These are phyloP conservation scores for Fagopyrum tataricum DNA, from an alignment of 148 eudicot species.

Conservation along the genomic window DNA sequence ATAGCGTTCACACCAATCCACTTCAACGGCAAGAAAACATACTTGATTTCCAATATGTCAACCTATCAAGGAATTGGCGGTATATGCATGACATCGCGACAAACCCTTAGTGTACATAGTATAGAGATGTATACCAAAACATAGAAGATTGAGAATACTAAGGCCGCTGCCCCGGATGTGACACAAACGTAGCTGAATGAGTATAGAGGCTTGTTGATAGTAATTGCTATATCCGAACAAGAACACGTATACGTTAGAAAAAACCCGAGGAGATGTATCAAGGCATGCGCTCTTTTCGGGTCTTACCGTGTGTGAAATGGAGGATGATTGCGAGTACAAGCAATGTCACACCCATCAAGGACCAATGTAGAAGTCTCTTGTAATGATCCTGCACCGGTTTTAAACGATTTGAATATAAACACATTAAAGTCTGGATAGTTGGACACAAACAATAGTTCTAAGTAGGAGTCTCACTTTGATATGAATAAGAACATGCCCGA, in stretches of 20 bases:
- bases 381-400: constrained; percentile 45
- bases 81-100: too few species aligned
- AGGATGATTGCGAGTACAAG: not conserved
- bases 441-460: too few species aligned
- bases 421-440: not conserved
- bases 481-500: constrained; percentile 78
- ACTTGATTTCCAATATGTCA: constrained; percentile 44
- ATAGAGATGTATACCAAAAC: constrained; percentile 28
- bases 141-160: constrained; percentile 63
- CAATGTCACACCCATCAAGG: constrained; percentile 32
- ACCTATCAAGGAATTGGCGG: constrained; percentile 37
- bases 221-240: constrained; percentile 48
- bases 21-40: constrained; percentile 58
- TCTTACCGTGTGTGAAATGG: too few species aligned
- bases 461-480: constrained; percentile 29
- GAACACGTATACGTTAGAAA: not conserved
- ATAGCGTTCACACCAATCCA: constrained; percentile 98
- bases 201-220: constrained; percentile 79
- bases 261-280: too few species aligned
- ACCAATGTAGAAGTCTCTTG: constrained; percentile 66
- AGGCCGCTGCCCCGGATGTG: constrained; percentile 66
- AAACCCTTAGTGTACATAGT: too few species aligned
- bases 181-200: constrained; percentile 81
- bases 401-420: too few species aligned
- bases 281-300: too few species aligned